A percentile compares a stretch with the other conserved stretches of the same genome.
Evolutionary conservation across 2,329 filamentous ascomycete genomes (phyloP).

Genomic region (Penicillium paneum): DNA sequence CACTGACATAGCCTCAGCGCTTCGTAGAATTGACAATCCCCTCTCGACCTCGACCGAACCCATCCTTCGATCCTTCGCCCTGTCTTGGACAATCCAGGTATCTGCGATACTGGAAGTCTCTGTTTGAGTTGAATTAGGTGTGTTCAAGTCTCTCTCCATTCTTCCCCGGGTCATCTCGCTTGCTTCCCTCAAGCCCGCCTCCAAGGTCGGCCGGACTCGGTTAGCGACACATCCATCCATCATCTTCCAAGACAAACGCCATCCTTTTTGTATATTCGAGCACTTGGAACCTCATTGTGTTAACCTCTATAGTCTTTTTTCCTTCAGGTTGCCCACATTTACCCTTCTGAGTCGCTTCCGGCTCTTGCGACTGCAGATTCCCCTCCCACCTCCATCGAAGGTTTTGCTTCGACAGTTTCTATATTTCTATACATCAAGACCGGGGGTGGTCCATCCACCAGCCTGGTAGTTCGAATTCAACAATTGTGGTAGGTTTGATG

Average conservation of each 20-base stretch:
- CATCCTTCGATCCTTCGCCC: conserved; percentile 19
- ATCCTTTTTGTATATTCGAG: conserved; percentile 20
- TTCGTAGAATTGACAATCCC: conserved; percentile 34
- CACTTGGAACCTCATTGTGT: conserved; percentile 23
- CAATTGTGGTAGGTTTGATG: conserved; percentile 40
- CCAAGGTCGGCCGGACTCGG: conserved; percentile 32
- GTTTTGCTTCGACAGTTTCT: conserved; percentile 20
- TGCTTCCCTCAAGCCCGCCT: conserved; percentile 27
- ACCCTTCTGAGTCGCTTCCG: conserved; percentile 34
- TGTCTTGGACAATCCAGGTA: conserved; percentile 19
- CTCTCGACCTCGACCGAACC: conserved; percentile 24
- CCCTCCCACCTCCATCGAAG: conserved; percentile 35
- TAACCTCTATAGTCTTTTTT: conserved; percentile 22
- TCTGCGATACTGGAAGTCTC: conserved; percentile 32
- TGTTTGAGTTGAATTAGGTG: conserved; percentile 32
- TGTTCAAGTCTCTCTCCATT: conserved; percentile 33
- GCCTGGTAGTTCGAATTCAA: conserved; percentile 25
- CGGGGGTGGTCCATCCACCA: conserved; percentile 33
- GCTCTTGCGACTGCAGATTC: conserved; percentile 36
- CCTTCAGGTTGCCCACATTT: conserved; percentile 28
- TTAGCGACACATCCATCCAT: conserved; percentile 20
- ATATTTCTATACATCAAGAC: conserved; percentile 28
- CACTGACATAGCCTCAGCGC: conserved; percentile 41
- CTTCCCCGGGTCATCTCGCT: conserved; percentile 34
- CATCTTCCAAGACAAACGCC: conserved; percentile 8